Evolutionary conservation across 129 eudicot genomes (phyloP), one percentile per base, ranked within the genome.

Genomic region (Chrysanthemum lavandulifolium): DNA sequence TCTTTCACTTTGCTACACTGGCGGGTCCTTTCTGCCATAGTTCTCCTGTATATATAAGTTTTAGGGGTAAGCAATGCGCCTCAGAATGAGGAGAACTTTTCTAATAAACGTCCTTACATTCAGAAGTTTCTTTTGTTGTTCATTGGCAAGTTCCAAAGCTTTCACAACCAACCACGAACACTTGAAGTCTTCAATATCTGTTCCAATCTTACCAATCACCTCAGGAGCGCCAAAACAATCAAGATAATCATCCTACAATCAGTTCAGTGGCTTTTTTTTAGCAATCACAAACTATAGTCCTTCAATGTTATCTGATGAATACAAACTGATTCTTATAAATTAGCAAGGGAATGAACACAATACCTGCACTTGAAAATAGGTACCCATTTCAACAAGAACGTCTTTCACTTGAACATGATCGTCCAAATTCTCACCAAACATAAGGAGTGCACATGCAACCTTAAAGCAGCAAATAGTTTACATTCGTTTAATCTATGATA

Each of bases 141-240:
- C 90, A 8, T 82, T 61, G 49, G 84, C 76, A 70, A 87, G 93
- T 78, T 84, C 88, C 12, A 90, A 64, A 11, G 96, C 88, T 82
- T 90, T 87, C 68, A 84, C 97, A 45, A 88, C 95, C 77, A 91
- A 67, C 97, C 97, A 91, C 6, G 97, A 84, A 85, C 97, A 91
- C 73, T 82, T 86, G 52, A 78, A 91, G 72, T 91, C 91, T 80
- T 88, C 88, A 14, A 91, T 91, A 76, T 88, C 92, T n/a, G 97
- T 80, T 73, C 97, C 97, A 78, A 84, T 82, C 92, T 91, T 91
- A 33, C 97, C 97, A 76, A 88, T 86, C 58, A 88, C 87, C 79
- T 84, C 86, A 3, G 95, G 95, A 45, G 89, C 92, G 43, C 92
- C 97, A 76, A 86, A 91, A 57, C 91, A 86, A 79, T 91, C 97